Conservation (phyloP, 768 basidiomycete species). For the Russula vinacea region DNA sequence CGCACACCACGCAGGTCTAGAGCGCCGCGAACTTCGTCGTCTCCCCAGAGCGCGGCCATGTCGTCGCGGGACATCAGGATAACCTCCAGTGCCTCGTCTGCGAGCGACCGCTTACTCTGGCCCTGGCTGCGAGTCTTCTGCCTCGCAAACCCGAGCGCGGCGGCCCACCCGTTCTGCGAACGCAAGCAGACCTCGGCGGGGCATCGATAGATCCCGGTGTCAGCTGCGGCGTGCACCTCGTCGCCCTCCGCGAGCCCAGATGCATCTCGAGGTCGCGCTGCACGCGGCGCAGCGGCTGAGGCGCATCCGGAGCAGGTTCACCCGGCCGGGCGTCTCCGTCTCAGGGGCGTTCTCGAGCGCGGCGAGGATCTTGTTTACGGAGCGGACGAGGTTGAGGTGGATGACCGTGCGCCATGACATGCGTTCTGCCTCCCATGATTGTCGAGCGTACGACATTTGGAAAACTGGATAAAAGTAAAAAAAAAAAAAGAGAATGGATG, state of each 20-base stretch:
- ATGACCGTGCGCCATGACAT: constrained; percentile 76
- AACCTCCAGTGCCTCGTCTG: constrained; percentile 56
- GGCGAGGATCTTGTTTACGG: constrained; percentile 43
- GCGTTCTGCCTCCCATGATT: constrained; percentile 60
- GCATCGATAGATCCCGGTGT: constrained; percentile 6
- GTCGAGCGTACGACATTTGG: constrained; percentile 17
- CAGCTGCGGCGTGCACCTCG: constrained; percentile 15
- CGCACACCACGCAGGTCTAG: constrained; percentile 46
- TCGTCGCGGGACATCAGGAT: constrained; percentile 61
- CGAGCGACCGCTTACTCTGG: constrained; percentile 31
- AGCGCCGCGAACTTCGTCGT: constrained; percentile 59
- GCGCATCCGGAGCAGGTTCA: constrained; percentile 29
- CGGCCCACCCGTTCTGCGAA: constrained; percentile 35
- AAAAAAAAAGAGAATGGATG: neutral
- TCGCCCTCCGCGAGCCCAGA: constrained; percentile 19
- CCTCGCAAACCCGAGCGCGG: constrained; percentile 30
- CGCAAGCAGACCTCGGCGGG: constrained; percentile 36
- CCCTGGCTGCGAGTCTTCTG: constrained; percentile 15
- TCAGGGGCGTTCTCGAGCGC: constrained; percentile 35
- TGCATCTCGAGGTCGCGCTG: constrained; percentile 19
- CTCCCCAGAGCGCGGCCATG: constrained; percentile 67
- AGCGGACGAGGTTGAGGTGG: constrained; percentile 55
- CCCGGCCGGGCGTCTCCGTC: neutral
- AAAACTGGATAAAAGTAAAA: constrained; percentile 9
- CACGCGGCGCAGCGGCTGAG: constrained; percentile 38